phyloP scores from a whole-genome alignment of 192 early-diverging fungal species.

The Chytriomyces sp. region DNA sequence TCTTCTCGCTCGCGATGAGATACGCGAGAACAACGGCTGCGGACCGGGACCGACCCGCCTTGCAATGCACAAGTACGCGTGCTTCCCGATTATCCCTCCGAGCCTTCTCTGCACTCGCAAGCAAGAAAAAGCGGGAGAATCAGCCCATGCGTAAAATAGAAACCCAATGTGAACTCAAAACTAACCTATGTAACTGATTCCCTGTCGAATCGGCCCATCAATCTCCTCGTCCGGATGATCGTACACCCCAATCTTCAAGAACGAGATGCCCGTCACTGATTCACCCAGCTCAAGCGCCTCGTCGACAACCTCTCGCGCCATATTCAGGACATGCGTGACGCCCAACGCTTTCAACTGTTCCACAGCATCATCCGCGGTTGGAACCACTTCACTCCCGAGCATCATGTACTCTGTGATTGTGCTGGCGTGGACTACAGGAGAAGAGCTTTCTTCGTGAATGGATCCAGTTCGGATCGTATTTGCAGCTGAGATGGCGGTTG shows the following conservation, averaged over 20 bases:
- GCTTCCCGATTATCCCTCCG: slow-evolving; percentile 37
- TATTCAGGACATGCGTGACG: slow-evolving; percentile 73
- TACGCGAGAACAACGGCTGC: slow-evolving; percentile 74
- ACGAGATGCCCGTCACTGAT: slow-evolving; percentile 48
- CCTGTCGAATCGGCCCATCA: slow-evolving; percentile 64
- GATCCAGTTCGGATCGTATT: not conserved
- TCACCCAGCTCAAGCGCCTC: slow-evolving; percentile 36
- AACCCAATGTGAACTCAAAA: not conserved
- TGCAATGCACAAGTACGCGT: slow-evolving; percentile 76
- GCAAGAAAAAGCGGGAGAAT: not conserved
- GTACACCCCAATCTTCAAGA: slow-evolving; percentile 47
- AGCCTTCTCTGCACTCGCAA: slow-evolving; percentile 39
- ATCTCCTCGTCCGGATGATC: slow-evolving; percentile 76
- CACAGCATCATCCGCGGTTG: slow-evolving; percentile 55
- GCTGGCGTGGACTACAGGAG: slow-evolving; percentile 9
- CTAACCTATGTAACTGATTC: slow-evolving; percentile 71
- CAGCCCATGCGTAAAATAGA: not conserved
- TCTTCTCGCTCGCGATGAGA: slow-evolving; percentile 61
- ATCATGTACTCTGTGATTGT: slow-evolving; percentile 63
- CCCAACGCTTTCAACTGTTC: slow-evolving; percentile 54
- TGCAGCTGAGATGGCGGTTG: slow-evolving; percentile 27
- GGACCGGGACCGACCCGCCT: slow-evolving; percentile 75
- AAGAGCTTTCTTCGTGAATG: not conserved
- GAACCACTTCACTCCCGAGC: slow-evolving; percentile 68
- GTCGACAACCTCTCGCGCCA: slow-evolving; percentile 73